Evolutionary conservation across 345 rosid species (phyloP), one percentile per base, ranked within the genome.

Genomic region (Rhizophora mangle): DNA sequence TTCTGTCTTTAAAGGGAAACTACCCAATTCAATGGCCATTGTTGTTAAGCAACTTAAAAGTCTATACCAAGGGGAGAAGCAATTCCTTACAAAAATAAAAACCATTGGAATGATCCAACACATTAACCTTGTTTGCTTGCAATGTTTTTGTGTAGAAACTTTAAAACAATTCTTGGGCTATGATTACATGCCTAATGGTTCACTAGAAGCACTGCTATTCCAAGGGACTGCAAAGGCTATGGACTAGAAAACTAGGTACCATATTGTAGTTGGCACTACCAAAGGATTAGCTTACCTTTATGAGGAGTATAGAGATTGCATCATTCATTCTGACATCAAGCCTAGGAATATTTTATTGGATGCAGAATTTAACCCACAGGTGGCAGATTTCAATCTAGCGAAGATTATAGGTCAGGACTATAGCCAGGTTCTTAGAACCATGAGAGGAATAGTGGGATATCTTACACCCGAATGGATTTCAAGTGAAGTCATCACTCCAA

Each of bases 381-480:
- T 85, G 51, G 86, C 93, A 8, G 96, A 90, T 68, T 90, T 90
- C 22, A 90, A 93, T 21, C 74, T 90, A 37, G 34, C 93, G 8
- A 88, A 90, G 82, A 85, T 90, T 1, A 68, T 86, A 6, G 93
- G 93, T 8, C 71, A 89, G 19, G 96, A 88, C 5, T 90, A 88
- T 73, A 86, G 90, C 73, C 65, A 94, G 59, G 92, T 84, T 31
- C 80, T 88, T 67, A 88, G 92, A 4, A 85, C 88, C 39, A 80
- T 85, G 75, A 84, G 90, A 76, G 96, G 96, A 37, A 88, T 92
- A 9, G 80, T 88, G 78, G 89, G 92, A 18, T 88, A 90, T 65
- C 92, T 87, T 6, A 92, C 92, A 13, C 92, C 90, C 0, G 94
- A 90, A 67, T 90, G 92, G 96, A 84, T 90, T 72, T 86, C 96